Base-by-base conservation (phyloP, 495 filamentous ascomycete species). In the Hyaloscypha bicolor region DNA sequence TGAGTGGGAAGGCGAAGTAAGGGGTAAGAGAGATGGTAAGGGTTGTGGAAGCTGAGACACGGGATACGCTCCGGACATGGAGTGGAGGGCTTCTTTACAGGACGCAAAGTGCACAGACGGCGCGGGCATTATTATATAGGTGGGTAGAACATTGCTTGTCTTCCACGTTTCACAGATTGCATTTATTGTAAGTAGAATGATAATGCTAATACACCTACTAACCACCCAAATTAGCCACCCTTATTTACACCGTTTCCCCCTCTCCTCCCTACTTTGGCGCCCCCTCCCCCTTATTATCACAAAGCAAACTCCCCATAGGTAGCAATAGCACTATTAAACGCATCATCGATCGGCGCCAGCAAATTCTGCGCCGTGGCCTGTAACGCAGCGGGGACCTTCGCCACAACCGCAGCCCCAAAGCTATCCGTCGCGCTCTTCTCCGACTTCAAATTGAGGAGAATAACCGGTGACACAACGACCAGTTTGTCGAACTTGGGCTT, bases 401-500 rank as follows among this genome's bases (percentile, higher is more conserved):
- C 65, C 0, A 75, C 58, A 6, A 78, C 73, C 0, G 71, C 74
- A 3, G 60, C 72, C 11, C 71, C 71, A 68, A 79, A 75, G 2
- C 76, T 67, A 19, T 63, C 61, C 8, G 77, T 78, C 4, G 76
- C 76, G 8, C 53, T n/a, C 70, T 79, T 73, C 73, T 79, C 67
- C 42, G 71, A 52, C 42, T 73, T 66, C 37, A 80, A 57, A 68
- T 70, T 78, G 9, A 76, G 29, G 35, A 77, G 67, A 37, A 79
- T 75, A 22, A 74, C 61, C 3, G 79, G 77, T 60, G 61, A 69
- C 29, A 79, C 67, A 6, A 73, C 14, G n/a, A 71, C 19, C 30
- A 77, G 62, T 55, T 65, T 71, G 58, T 77, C 74, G 57, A 80
- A 80, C 60, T 76, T 74, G 30, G 57, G 67, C 68, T 78, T 78